Evolutionary conservation across 164 flowering plant species (phyloP), one percentile per base, ranked within the genome.

Genomic region (Aristolochia fimbriata): DNA sequence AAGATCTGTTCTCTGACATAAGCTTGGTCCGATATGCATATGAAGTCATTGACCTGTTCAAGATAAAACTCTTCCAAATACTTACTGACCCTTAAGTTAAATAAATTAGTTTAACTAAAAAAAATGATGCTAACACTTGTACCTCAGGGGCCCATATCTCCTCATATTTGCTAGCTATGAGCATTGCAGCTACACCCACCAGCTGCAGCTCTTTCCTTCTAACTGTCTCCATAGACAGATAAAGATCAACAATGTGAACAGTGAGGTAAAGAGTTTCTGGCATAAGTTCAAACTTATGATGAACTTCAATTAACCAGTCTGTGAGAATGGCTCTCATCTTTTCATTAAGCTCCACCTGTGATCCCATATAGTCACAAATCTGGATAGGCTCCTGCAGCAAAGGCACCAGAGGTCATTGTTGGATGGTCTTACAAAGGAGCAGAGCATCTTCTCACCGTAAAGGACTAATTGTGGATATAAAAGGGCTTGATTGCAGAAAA

Each of bases 81-180:
- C 2, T 27, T 27, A 27, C 30, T 5, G 30, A 27, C 5, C 5
- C 30, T 27, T 27, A 27, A 27, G 30, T 27, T 27, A 27, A 27
- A 27, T 27, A 27, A 27, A 27, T 27, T 5, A 27, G 30, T 27
- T 27, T 27, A 27, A 2, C 30, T 27, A 5, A 27, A 27, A n/a
- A 27, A 2, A 5, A 2, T 27, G 30, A 27, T 27, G 30, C 30
- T 27, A 27, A 27, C 30, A 27, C 30, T 27, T 27, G 13, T 33
- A 85, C 87, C 84, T 91, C 85, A 51, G 96, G 98, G 15, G 94
- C 85, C 91, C 98, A 92, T 22, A 90, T 88, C 69, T 93, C 98
- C 64, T 93, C 97, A 63, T 93, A 90, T 59, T 93, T 93, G 62
- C 86, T 80, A 64, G 96, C 96, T 5, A 80, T 78, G 6, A 92